Conservation (phyloP, 176 grass and related monocot genomes). For the Canna indica region DNA sequence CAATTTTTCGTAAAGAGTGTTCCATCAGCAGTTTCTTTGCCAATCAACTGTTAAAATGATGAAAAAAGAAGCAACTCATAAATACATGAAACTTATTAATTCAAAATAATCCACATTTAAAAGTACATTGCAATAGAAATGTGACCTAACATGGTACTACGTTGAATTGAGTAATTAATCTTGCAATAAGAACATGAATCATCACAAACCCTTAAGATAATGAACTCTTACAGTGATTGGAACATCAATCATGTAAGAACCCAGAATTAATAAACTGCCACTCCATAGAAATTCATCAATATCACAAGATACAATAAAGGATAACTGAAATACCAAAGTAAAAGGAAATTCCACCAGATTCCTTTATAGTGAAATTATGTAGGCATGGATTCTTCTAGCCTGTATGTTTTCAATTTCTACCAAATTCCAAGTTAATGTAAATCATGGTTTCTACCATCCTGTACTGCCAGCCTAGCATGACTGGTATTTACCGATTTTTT, state of each 20-base stretch:
- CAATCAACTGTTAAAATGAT: constrained; percentile 40
- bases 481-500: no score
- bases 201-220: neutral
- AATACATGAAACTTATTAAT: neutral
- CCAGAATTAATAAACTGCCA: neutral
- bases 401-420: neutral
- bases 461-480: no score
- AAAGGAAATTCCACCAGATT: no score
- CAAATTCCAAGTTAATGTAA: neutral
- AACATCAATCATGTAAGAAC: no score
- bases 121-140: neutral
- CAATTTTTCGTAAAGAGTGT: constrained; percentile 84
- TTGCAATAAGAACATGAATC: neutral
- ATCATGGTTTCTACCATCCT: no score
- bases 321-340: neutral
- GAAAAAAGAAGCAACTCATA: neutral
- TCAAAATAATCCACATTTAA: neutral
- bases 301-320: neutral
- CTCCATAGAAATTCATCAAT: neutral
- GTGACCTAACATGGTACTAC: neutral
- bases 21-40: constrained; percentile 52
- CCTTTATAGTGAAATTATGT: no score
- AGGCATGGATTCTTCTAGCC: neutral
- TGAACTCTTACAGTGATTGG: no score
- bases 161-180: neutral